phyloP scores from a whole-genome alignment of 345 rosid genomes.

The Gossypium arboreum region DNA sequence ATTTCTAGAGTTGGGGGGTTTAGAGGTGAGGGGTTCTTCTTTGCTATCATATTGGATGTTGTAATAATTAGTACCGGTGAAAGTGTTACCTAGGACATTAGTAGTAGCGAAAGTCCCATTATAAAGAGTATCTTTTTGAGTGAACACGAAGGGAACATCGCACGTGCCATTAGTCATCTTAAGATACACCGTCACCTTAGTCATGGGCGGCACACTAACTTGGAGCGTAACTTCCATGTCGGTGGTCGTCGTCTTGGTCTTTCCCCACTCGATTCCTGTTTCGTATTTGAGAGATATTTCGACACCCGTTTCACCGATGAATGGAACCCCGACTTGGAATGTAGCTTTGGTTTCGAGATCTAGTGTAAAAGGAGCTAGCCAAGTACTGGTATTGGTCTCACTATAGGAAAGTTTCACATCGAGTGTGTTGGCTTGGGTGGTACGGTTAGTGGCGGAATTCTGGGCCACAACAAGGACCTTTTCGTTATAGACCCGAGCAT shows the following conservation, averaged over 20 bases:
- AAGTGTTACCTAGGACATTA: background rate
- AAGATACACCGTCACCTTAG: background rate
- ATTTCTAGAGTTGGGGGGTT: no score
- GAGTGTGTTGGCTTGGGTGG: background rate
- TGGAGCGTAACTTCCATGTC: background rate
- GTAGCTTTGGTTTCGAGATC: no score
- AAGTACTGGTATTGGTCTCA: background rate
- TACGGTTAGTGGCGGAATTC: background rate
- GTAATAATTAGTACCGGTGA: background rate
- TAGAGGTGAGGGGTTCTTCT: background rate
- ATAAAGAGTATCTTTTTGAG: background rate
- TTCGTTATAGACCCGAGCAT: no score
- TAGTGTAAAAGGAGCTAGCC: background rate
- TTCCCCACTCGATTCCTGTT: background rate
- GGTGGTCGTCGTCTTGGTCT: background rate
- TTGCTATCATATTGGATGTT: background rate
- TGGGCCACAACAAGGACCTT: background rate
- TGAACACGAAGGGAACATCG: background rate
- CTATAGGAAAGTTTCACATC: background rate
- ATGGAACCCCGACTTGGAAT: background rate
- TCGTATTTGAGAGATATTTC: background rate
- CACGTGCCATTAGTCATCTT: background rate
- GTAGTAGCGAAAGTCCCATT: background rate
- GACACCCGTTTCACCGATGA: background rate
- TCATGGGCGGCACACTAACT: background rate